Conservation (phyloP, 2,329 filamentous ascomycete species). For the Byssoonygena ceratinophila region DNA sequence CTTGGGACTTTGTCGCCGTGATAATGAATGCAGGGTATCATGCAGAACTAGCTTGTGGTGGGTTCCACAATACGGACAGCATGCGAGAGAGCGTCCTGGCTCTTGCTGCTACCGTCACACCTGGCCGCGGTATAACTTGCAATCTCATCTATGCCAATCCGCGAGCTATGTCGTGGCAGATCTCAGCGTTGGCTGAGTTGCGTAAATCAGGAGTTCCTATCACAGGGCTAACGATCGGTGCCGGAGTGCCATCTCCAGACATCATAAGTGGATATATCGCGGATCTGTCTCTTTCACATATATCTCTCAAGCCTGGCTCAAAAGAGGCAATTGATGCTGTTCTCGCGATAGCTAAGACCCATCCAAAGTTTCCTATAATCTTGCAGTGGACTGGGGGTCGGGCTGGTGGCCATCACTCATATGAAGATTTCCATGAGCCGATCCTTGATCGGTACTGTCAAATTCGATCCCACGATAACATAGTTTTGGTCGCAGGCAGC, state of each 20-base stretch:
- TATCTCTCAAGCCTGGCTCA: conserved; percentile 87
- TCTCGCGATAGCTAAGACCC: conserved; percentile 87
- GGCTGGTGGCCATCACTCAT: conserved; percentile 88
- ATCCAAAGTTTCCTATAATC: conserved; percentile 79
- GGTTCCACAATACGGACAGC: conserved; percentile 70
- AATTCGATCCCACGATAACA: conserved; percentile 73
- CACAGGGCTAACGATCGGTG: conserved; percentile 83
- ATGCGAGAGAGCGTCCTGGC: conserved; percentile 75
- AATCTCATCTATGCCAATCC: conserved; percentile 90
- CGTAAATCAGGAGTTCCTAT: conserved; percentile 79
- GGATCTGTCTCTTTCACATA: conserved; percentile 83
- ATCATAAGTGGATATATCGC: conserved; percentile 88
- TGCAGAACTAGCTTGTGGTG: conserved; percentile 78
- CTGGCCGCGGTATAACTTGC: conserved; percentile 75
- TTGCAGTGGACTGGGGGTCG: conserved; percentile 92
- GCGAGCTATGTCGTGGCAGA: conserved; percentile 83
- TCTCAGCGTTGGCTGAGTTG: conserved; percentile 67
- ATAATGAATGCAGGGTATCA: conserved; percentile 92
- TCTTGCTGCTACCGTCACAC: conserved; percentile 72
- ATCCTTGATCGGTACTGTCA: conserved; percentile 83
- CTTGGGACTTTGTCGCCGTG: conserved; percentile 82
- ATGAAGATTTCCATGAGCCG: conserved; percentile 87
- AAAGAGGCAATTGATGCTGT: conserved; percentile 77
- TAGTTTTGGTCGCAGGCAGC: conserved; percentile 79
- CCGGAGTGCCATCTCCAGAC: conserved; percentile 85